Evolutionary conservation across 805 yeast species (phyloP).

Genomic region (Yarrowia sp.): DNA sequence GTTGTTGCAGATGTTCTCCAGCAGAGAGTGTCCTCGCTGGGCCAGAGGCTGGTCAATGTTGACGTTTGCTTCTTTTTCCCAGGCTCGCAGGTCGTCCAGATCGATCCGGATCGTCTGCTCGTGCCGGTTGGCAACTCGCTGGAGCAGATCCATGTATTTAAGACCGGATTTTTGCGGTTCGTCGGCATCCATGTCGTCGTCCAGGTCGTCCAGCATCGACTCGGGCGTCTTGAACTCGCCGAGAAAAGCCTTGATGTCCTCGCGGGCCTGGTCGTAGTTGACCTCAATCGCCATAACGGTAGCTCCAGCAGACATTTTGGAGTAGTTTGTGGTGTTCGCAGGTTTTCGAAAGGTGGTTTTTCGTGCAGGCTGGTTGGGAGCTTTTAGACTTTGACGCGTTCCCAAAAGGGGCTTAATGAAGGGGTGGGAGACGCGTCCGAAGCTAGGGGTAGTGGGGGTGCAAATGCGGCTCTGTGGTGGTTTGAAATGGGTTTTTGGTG

Average conservation of each 20-base stretch:
- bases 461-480: not conserved
- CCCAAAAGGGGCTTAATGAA: constrained; percentile 15
- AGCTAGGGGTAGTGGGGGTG: not conserved
- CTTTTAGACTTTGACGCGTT: not conserved
- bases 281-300: constrained; percentile 68
- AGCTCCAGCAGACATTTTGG: constrained; percentile 37
- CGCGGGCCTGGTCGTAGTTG: constrained; percentile 66
- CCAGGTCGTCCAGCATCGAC: constrained; percentile 32
- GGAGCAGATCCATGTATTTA: constrained; percentile 74
- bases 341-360: not conserved
- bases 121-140: constrained; percentile 82
- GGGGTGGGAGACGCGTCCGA: constrained; percentile 1
- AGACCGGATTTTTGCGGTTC: constrained; percentile 26
- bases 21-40: constrained; percentile 42
- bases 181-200: constrained; percentile 32
- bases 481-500: too few species aligned
- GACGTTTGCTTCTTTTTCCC: constrained; percentile 50
- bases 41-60: constrained; percentile 36
- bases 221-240: constrained; percentile 56
- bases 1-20: constrained; percentile 63
- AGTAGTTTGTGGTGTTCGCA: too few species aligned
- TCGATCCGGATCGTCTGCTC: constrained; percentile 65
- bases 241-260: constrained; percentile 62
- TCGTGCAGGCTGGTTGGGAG: constrained; percentile 17
- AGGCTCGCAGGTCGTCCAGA: constrained; percentile 76